Conservation (phyloP, 306 rosid genomes). For the Vicia faba region DNA sequence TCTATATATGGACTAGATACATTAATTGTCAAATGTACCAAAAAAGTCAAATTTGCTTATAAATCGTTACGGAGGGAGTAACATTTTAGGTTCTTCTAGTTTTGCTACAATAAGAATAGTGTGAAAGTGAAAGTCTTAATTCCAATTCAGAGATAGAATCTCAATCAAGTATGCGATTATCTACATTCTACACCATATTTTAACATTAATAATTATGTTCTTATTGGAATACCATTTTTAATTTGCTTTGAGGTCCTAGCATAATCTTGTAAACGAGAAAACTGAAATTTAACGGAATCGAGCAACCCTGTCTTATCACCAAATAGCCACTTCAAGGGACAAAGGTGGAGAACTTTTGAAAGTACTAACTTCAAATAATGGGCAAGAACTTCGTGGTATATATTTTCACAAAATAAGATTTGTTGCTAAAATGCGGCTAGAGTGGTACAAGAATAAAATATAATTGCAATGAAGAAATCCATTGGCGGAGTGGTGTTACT, state of each 20-base stretch:
- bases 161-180: neutral
- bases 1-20: too few relatives aligned
- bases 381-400: neutral
- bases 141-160: neutral
- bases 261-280: constrained; percentile 4
- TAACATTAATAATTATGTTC: neutral
- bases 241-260: neutral
- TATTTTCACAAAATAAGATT: neutral
- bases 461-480: too few relatives aligned
- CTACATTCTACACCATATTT: neutral
- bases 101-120: neutral
- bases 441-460: too few relatives aligned
- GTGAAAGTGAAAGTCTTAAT: constrained; percentile 1
- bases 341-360: constrained; percentile 5
- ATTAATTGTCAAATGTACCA: too few relatives aligned
- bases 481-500: too few relatives aligned
- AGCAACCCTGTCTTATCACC: neutral
- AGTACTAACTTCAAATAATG: neutral
- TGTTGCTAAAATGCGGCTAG: neutral
- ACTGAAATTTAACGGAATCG: neutral
- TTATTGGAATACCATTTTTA: neutral
- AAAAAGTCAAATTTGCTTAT: too few relatives aligned
- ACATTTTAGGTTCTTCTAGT: constrained; percentile 25
- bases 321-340: neutral
- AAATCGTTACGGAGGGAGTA: too few relatives aligned